A percentile compares a stretch with the other conserved stretches of the same genome.
phyloP scores from a whole-genome alignment of 192 early-diverging fungal species.

The Phlyctochytrium arcticum region DNA sequence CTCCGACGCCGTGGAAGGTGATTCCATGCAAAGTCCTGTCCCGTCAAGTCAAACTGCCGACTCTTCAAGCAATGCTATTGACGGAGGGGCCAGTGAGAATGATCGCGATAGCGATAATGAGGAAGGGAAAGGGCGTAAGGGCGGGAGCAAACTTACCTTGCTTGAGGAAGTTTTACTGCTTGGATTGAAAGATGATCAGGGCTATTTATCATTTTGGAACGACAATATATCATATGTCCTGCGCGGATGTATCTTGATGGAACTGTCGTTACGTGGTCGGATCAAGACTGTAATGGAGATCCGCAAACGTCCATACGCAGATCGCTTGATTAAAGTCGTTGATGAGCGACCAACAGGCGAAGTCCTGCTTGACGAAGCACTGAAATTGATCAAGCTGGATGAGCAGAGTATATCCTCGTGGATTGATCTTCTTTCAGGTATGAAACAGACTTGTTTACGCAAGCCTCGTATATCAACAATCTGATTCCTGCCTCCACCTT shows the following conservation, averaged over 20 bases:
- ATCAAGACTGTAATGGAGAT: constrained; percentile 83
- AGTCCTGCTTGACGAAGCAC: constrained; percentile 91
- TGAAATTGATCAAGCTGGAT: constrained; percentile 86
- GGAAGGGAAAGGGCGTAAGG: constrained; percentile 31
- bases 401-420: constrained; percentile 81
- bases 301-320: constrained; percentile 71
- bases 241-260: constrained; percentile 92
- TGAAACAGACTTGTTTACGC: background rate
- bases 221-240: constrained; percentile 96
- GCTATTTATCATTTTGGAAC: constrained; percentile 98
- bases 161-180: constrained; percentile 94
- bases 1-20: constrained; percentile 19
- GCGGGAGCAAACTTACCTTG: constrained; percentile 63
- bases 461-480: background rate
- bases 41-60: background rate
- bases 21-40: background rate
- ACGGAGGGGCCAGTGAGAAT: background rate
- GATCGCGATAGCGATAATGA: constrained; percentile 27
- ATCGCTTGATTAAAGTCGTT: constrained; percentile 78
- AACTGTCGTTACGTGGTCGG: constrained; percentile 87
- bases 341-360: constrained; percentile 84
- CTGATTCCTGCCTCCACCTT: background rate
- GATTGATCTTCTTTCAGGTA: constrained; percentile 98
- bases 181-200: constrained; percentile 92
- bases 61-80: too few species aligned